These are phyloP conservation scores for Elymus sibiricus DNA, from an alignment of 176 grass and related monocot species.

Conservation along the genomic window DNA sequence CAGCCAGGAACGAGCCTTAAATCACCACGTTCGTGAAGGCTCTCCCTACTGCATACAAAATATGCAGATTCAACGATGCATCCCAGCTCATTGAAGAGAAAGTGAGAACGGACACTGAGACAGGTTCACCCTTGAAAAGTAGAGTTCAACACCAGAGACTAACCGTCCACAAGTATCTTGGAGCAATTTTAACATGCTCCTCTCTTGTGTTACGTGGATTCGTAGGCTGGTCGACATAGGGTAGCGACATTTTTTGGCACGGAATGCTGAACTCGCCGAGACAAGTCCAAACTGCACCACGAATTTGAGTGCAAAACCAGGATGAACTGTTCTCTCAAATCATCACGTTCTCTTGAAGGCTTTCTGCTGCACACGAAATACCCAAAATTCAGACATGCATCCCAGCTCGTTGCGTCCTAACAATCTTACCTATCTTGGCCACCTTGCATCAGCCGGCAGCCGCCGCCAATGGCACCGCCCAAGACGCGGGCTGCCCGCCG, in stretches of 20 bases:
- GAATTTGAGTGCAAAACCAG: not conserved
- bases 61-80: too few species aligned
- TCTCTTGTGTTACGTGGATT: not conserved
- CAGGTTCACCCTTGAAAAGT: not conserved
- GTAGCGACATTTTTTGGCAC: not conserved
- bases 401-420: conserved; percentile 1
- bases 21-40: not conserved
- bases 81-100: too few species aligned
- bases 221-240: not conserved
- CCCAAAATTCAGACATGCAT: conserved; percentile 1
- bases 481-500: conserved; percentile 9
- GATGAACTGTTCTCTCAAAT: not conserved
- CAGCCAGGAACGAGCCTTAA: not conserved
- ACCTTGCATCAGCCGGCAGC: conserved; percentile 5
- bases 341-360: not conserved
- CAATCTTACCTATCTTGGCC: conserved; percentile 25
- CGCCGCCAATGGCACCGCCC: not conserved
- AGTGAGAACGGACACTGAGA: too few species aligned
- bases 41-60: too few species aligned
- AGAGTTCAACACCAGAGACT: too few species aligned
- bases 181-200: too few species aligned
- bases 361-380: not conserved
- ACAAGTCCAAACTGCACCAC: not conserved
- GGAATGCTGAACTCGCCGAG: not conserved
- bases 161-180: not conserved